Conservation (phyloP, 305 asterid genomes). For the Lippia alba region DNA sequence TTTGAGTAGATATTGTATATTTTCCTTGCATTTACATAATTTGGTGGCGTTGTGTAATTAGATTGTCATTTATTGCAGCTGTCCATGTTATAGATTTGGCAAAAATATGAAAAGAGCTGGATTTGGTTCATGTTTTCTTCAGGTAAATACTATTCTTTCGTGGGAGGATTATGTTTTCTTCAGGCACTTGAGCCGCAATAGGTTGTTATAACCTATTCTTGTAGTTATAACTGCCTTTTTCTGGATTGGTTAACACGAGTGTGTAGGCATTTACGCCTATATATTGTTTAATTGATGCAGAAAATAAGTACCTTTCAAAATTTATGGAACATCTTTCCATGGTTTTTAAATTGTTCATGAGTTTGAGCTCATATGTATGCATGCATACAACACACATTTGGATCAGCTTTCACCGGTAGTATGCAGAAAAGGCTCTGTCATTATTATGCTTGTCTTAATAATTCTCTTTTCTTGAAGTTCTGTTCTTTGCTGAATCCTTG, state of each 20-base stretch:
- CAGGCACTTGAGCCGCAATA: background rate
- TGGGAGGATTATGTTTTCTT: conserved; percentile 21
- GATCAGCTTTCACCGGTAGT: conserved; percentile 2
- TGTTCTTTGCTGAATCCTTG: conserved; percentile 4
- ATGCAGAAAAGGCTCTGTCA: background rate
- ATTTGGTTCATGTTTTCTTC: conserved; percentile 83
- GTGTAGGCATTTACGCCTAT: background rate
- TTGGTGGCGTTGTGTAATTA: conserved; percentile 19
- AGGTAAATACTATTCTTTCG: conserved; percentile 48
- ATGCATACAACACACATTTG: background rate
- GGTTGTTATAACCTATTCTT: background rate
- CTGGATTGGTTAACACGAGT: conserved; percentile 4
- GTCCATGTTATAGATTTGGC: conserved; percentile 94
- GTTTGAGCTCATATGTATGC: background rate
- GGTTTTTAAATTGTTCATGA: conserved; percentile 1
- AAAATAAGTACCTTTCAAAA: background rate
- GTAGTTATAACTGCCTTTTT: background rate
- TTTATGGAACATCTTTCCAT: conserved; percentile 5
- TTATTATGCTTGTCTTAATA: conserved; percentile 20
- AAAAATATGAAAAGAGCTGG: conserved; percentile 97
- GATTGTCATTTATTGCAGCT: conserved; percentile 57
- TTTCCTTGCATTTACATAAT: background rate
- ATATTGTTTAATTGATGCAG: conserved; percentile 13
- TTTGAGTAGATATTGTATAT: conserved; percentile 21
- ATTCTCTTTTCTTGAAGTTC: conserved; percentile 1